These are phyloP conservation scores for Paramecium primaurelia DNA, from an alignment of 73 alveolate species.

Conservation along the genomic window DNA sequence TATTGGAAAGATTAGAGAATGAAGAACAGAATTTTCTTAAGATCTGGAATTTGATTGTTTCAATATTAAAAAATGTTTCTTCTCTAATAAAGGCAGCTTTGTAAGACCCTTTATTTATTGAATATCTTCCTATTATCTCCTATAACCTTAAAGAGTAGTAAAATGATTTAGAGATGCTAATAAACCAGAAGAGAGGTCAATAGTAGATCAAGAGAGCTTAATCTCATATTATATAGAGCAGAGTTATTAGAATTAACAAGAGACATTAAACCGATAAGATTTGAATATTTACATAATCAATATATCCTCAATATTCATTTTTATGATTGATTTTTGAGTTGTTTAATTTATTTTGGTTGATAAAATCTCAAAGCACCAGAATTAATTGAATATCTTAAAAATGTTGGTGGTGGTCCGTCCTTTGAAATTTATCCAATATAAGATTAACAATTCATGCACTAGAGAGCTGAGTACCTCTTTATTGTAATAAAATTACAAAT, in stretches of 20 bases:
- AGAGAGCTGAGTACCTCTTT: background rate
- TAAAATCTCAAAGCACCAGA: background rate
- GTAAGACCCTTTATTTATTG: background rate
- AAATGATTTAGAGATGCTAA: background rate
- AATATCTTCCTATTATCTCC: background rate
- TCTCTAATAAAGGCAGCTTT: background rate
- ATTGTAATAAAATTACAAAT: background rate
- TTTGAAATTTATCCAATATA: background rate
- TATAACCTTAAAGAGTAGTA: background rate
- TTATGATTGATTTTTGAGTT: background rate
- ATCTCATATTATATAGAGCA: background rate
- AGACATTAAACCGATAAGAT: constrained; percentile 3
- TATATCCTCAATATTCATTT: background rate
- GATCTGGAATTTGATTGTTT: background rate
- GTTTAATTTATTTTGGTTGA: background rate
- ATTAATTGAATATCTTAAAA: background rate
- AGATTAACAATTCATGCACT: background rate
- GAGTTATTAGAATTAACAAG: background rate
- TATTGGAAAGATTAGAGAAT: background rate
- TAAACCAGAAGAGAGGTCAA: background rate
- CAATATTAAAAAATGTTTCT: background rate
- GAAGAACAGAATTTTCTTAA: background rate
- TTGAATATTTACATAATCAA: background rate
- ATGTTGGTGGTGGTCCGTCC: background rate
- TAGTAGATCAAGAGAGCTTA: background rate